Evolutionary conservation across 371 early-diverging fungal genomes (phyloP).

Genomic region (Mortierella sp.): DNA sequence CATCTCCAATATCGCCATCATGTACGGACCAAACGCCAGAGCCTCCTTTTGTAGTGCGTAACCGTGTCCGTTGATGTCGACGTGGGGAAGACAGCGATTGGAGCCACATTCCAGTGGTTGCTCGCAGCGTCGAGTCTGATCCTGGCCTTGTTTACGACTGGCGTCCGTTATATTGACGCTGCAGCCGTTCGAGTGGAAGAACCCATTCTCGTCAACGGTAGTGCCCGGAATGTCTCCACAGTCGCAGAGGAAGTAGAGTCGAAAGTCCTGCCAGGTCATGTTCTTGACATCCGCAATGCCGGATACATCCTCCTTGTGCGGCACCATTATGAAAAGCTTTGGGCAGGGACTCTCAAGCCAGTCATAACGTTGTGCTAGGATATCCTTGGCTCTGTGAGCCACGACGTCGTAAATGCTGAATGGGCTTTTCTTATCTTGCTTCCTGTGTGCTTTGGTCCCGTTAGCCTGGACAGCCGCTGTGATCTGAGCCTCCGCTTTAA

Average conservation of each 20-base stretch:
- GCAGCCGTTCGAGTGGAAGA: not conserved
- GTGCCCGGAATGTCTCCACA: slow-evolving; percentile 23
- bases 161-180: not conserved
- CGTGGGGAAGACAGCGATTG: slow-evolving; percentile 14
- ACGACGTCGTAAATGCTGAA: slow-evolving; percentile 25
- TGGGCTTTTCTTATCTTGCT: not conserved
- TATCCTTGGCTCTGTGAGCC: slow-evolving; percentile 21
- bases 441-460: not conserved
- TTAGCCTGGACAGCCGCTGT: too few relatives aligned
- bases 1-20: slow-evolving; percentile 50
- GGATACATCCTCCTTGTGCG: slow-evolving; percentile 5
- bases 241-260: slow-evolving; percentile 36
- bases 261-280: slow-evolving; percentile 29
- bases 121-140: too few relatives aligned
- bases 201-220: not conserved
- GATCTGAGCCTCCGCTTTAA: too few relatives aligned
- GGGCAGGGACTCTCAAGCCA: slow-evolving; percentile 44
- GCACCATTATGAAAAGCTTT: slow-evolving; percentile 30
- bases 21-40: slow-evolving; percentile 14
- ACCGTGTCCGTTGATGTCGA: not conserved
- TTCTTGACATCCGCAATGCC: not conserved
- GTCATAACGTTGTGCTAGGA: slow-evolving; percentile 22
- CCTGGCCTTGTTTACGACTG: too few relatives aligned
- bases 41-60: slow-evolving; percentile 18
- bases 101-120: too few relatives aligned